Evolutionary conservation across 176 grass and related monocot genomes (phyloP).

Genomic region (Cenchrus americanus): DNA sequence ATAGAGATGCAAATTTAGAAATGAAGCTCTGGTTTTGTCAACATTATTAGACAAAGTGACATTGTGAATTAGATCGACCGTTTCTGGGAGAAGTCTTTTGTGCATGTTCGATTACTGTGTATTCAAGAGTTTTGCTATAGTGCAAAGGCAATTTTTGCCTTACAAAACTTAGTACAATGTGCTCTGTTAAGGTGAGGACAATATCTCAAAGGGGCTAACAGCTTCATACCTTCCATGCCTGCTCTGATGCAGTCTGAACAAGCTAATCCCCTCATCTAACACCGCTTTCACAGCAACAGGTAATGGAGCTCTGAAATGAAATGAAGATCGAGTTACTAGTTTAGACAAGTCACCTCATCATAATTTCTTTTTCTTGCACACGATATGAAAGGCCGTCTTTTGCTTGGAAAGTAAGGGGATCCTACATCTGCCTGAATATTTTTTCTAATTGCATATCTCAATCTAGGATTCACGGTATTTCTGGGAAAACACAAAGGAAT

Average conservation of each 20-base stretch:
- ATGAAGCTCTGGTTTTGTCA: neutral
- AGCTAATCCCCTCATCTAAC: conserved; percentile 80
- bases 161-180: conserved; percentile 8
- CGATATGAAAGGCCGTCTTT: neutral
- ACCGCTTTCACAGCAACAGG: conserved; percentile 72
- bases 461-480: neutral
- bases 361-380: conserved; percentile 3
- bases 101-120: neutral
- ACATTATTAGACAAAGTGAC: conserved; percentile 14
- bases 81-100: neutral
- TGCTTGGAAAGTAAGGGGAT: conserved; percentile 2
- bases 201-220: conserved; percentile 3
- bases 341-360: conserved; percentile 18
- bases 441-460: conserved; percentile 2
- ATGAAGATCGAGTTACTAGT: conserved; percentile 27
- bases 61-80: neutral
- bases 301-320: conserved; percentile 65
- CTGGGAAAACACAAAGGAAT: neutral
- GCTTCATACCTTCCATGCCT: conserved; percentile 92
- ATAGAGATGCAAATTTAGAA: conserved; percentile 32
- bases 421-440: neutral
- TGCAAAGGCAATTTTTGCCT: neutral
- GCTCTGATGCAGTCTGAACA: conserved; percentile 85
- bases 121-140: neutral
- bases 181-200: neutral